A percentile compares a stretch with the other conserved stretches of the same genome.
phyloP scores from a whole-genome alignment of 352 stramenopile genomes.

The Phytophthora pistaciae region DNA sequence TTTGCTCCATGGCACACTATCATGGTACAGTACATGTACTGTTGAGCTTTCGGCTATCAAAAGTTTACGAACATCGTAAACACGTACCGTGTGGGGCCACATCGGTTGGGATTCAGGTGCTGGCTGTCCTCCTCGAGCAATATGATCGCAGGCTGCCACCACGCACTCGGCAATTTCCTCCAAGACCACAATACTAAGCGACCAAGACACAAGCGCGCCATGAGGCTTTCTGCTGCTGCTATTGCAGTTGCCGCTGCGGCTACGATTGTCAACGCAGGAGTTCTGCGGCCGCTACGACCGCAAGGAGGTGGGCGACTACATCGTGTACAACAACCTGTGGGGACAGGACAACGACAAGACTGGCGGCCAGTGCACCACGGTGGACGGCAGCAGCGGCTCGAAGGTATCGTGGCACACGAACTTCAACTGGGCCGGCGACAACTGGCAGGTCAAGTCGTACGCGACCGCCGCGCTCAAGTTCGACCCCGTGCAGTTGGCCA shows the following conservation, averaged over 20 bases:
- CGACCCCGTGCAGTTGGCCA: conserved; percentile 30
- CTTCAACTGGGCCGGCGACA: conserved; percentile 43
- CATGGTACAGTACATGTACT: no score
- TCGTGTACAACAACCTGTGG: conserved; percentile 54
- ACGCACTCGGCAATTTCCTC: conserved; percentile 22
- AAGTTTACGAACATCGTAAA: no score
- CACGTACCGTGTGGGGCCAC: conserved; percentile 4
- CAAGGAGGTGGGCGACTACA: conserved; percentile 35
- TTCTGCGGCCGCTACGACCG: conserved; percentile 33
- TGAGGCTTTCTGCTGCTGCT: conserved; percentile 15
- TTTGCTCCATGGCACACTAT: no score
- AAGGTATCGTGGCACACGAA: conserved; percentile 47
- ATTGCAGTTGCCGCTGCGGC: conserved; percentile 3
- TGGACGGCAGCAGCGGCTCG: conserved; percentile 34
- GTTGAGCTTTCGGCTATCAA: no score
- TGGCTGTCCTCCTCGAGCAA: neutral
- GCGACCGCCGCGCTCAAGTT: conserved; percentile 49
- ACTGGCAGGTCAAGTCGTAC: conserved; percentile 52
- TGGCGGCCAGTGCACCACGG: conserved; percentile 43
- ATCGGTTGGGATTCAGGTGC: conserved; percentile 1
- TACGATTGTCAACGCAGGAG: conserved; percentile 1
- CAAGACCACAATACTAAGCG: conserved; percentile 1
- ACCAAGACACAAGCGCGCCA: neutral
- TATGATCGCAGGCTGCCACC: neutral
- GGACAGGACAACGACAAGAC: conserved; percentile 25